Evolutionary conservation across 2,329 filamentous ascomycete species (phyloP).

Genomic region (Incumbomyces lentus): DNA sequence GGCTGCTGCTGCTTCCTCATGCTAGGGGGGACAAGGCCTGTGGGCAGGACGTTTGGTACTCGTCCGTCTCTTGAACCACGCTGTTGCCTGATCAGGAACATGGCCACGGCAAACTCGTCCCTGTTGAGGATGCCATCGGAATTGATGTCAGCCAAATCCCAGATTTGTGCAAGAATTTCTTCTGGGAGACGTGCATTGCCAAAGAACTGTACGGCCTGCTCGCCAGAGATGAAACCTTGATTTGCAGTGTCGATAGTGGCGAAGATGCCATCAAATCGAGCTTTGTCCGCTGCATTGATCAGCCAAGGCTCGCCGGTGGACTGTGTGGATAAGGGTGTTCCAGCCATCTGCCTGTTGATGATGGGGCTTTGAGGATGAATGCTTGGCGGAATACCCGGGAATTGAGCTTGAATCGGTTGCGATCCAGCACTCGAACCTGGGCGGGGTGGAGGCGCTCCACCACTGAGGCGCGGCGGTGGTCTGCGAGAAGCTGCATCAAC

Average conservation of each 20-base stretch:
- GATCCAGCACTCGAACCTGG: slow-evolving; percentile 54
- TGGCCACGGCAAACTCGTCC: slow-evolving; percentile 93
- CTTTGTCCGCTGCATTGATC: slow-evolving; percentile 72
- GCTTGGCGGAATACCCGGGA: slow-evolving; percentile 50
- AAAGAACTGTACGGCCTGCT: slow-evolving; percentile 89
- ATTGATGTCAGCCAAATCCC: slow-evolving; percentile 92
- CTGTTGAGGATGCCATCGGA: slow-evolving; percentile 74
- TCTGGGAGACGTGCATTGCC: slow-evolving; percentile 84
- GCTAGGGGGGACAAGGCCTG: slow-evolving; percentile 74
- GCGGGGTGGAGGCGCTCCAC: slow-evolving; percentile 38
- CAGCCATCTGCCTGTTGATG: slow-evolving; percentile 40
- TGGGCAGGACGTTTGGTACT: slow-evolving; percentile 66
- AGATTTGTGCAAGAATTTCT: slow-evolving; percentile 83
- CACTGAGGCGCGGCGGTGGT: slow-evolving; percentile 41
- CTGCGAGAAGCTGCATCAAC: slow-evolving; percentile 82
- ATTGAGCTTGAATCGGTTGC: slow-evolving; percentile 54
- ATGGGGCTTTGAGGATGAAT: slow-evolving; percentile 52
- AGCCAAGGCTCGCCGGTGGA: slow-evolving; percentile 63
- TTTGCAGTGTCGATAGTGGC: slow-evolving; percentile 69
- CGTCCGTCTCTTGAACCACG: slow-evolving; percentile 57
- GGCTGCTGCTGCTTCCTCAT: slow-evolving; percentile 51
- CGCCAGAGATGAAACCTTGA: slow-evolving; percentile 77
- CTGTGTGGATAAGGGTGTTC: slow-evolving; percentile 40
- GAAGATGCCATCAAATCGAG: slow-evolving; percentile 79
- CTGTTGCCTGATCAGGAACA: slow-evolving; percentile 92